Evolutionary conservation across 208 protist species (phyloP).

Genomic region (Strigomonas galati): DNA sequence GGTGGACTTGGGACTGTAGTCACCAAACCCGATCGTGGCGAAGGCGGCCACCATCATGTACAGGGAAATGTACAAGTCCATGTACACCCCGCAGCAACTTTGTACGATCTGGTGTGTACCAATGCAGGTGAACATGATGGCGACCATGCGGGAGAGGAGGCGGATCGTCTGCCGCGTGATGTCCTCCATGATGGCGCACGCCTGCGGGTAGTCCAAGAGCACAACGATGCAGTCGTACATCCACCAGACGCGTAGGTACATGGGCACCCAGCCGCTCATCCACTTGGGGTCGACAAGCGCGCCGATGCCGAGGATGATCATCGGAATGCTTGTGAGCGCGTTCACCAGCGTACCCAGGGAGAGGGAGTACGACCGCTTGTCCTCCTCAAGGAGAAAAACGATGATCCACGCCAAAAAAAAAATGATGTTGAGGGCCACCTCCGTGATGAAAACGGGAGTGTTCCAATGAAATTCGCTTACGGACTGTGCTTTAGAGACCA

Average conservation of each 20-base stretch:
- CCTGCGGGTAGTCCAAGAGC: constrained; percentile 67
- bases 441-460: constrained; percentile 44
- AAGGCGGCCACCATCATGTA: constrained; percentile 76
- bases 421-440: constrained; percentile 70
- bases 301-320: constrained; percentile 69
- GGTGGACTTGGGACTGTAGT: constrained; percentile 43
- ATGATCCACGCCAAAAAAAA: constrained; percentile 67
- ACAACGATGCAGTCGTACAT: constrained; percentile 56
- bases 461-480: constrained; percentile 51
- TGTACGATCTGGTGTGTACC: constrained; percentile 76
- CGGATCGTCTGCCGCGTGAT: constrained; percentile 54
- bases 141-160: constrained; percentile 61
- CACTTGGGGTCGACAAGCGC: constrained; percentile 40
- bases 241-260: constrained; percentile 85
- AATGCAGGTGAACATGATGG: constrained; percentile 67
- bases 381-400: constrained; percentile 60
- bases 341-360: constrained; percentile 69
- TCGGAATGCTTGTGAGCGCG: constrained; percentile 70
- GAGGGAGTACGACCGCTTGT: constrained; percentile 60
- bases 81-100: constrained; percentile 44
- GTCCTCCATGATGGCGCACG: constrained; percentile 48
- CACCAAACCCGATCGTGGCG: constrained; percentile 78
- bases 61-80: constrained; percentile 61
- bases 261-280: constrained; percentile 65
- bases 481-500: constrained; percentile 25